phyloP scores from a whole-genome alignment of 345 rosid species.

The Xanthoceras sorbifolium region DNA sequence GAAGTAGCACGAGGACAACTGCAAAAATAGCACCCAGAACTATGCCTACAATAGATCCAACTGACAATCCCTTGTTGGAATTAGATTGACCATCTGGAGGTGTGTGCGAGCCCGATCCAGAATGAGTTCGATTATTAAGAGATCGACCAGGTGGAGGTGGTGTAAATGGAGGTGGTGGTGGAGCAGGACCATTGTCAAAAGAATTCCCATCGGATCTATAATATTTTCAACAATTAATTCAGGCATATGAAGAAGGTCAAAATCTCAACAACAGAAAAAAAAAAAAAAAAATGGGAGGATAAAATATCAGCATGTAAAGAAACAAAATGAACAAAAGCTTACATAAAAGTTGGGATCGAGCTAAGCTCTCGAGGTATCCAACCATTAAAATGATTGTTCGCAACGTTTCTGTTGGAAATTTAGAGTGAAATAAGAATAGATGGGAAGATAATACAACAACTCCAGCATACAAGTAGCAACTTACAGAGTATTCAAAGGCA shows the following conservation, averaged over 20 bases:
- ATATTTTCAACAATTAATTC: constrained; percentile 30
- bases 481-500: constrained; percentile 84
- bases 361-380: constrained; percentile 83
- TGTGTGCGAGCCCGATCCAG: constrained; percentile 44
- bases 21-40: constrained; percentile 60
- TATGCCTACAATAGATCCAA: constrained; percentile 70
- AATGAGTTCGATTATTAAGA: constrained; percentile 39
- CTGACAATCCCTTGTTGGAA: constrained; percentile 54
- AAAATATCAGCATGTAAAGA: constrained; percentile 2
- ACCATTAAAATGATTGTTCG: constrained; percentile 85
- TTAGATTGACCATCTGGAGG: constrained; percentile 40
- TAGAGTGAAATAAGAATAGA: constrained; percentile 20
- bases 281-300: neutral
- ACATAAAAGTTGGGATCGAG: constrained; percentile 71
- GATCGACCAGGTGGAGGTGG: constrained; percentile 66
- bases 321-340: constrained; percentile 31
- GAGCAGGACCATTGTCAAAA: constrained; percentile 79
- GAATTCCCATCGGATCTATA: constrained; percentile 86
- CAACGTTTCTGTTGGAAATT: constrained; percentile 73
- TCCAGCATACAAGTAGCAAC: constrained; percentile 29
- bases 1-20: constrained; percentile 49
- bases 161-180: constrained; percentile 60
- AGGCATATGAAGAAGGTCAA: constrained; percentile 9
- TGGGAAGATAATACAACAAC: neutral
- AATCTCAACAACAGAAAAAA: neutral